phyloP scores from a whole-genome alignment of 352 stramenopile genomes.

The Phytopythium mirpurense region DNA sequence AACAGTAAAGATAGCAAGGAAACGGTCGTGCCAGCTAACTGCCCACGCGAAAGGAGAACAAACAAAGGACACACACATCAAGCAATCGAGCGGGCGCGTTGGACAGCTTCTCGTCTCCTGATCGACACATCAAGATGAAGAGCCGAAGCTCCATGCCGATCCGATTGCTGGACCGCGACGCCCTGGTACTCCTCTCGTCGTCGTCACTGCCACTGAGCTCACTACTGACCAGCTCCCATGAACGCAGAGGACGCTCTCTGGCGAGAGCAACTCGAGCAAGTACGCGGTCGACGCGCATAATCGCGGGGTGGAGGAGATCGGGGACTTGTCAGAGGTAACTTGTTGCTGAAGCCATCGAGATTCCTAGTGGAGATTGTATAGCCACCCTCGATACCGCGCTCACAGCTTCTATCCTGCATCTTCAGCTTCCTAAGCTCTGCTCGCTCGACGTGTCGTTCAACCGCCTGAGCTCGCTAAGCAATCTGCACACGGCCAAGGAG shows the following conservation, averaged over 20 bases:
- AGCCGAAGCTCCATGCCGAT: conserved; percentile 13
- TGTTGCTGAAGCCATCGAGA: no score
- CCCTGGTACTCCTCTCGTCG: conserved; percentile 19
- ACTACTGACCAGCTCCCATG: not conserved
- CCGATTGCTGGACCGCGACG: conserved; percentile 28
- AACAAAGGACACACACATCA: no score
- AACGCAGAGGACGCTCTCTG: conserved; percentile 28
- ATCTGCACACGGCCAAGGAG: conserved; percentile 56
- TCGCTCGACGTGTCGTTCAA: conserved; percentile 82
- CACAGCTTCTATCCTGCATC: no score
- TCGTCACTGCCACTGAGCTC: not conserved
- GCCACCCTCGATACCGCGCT: no score
- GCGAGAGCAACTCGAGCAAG: conserved; percentile 77
- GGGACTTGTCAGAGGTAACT: conserved; percentile 64
- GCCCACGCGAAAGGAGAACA: no score
- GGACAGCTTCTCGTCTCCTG: no score
- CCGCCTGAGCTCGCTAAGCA: conserved; percentile 41
- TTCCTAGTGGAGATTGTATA: no score
- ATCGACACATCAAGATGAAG: conserved; percentile 8
- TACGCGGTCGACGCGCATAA: conserved; percentile 79
- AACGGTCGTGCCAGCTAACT: no score
- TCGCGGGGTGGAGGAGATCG: conserved; percentile 49
- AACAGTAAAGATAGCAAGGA: no score
- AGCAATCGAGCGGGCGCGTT: no score
- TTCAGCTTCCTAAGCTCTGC: conserved; percentile 61